Evolutionary conservation across 345 rosid genomes (phyloP).

Genomic region (Isatis tinctoria): DNA sequence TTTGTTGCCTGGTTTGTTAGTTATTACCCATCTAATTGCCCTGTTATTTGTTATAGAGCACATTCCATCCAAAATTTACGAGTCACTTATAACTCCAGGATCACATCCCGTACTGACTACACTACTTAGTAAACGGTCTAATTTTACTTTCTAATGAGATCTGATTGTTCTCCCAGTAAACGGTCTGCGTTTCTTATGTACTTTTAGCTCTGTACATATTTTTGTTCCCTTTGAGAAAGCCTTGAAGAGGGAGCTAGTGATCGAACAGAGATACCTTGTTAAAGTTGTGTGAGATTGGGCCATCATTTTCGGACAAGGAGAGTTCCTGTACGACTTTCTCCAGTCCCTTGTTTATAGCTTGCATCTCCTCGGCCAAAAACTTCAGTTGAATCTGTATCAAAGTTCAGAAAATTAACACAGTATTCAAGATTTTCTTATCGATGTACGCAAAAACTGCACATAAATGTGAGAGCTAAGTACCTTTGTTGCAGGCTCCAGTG

Average conservation of each 20-base stretch:
- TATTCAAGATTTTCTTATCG: background rate
- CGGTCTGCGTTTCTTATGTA: background rate
- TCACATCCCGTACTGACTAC: background rate
- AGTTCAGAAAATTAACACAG: background rate
- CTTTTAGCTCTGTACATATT: background rate
- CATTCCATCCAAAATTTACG: background rate
- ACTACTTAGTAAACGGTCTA: background rate
- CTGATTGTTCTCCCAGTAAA: conserved; percentile 1
- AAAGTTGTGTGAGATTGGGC: conserved; percentile 66
- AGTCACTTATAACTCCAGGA: background rate
- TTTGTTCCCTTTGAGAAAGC: background rate
- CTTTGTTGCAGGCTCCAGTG: conserved; percentile 77
- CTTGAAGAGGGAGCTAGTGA: background rate
- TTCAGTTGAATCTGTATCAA: conserved; percentile 78
- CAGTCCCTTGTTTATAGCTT: conserved; percentile 93
- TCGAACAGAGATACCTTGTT: conserved; percentile 44
- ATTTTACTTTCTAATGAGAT: background rate
- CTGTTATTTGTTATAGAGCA: background rate
- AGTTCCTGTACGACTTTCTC: conserved; percentile 90
- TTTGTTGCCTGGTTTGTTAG: background rate
- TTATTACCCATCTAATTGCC: background rate
- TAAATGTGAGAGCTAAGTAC: conserved; percentile 32
- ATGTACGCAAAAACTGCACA: background rate
- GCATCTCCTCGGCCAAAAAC: conserved; percentile 96
- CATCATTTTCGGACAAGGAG: conserved; percentile 80